phyloP scores from a whole-genome alignment of 2,329 filamentous ascomycete species.

The Ramichloridium luteum region DNA sequence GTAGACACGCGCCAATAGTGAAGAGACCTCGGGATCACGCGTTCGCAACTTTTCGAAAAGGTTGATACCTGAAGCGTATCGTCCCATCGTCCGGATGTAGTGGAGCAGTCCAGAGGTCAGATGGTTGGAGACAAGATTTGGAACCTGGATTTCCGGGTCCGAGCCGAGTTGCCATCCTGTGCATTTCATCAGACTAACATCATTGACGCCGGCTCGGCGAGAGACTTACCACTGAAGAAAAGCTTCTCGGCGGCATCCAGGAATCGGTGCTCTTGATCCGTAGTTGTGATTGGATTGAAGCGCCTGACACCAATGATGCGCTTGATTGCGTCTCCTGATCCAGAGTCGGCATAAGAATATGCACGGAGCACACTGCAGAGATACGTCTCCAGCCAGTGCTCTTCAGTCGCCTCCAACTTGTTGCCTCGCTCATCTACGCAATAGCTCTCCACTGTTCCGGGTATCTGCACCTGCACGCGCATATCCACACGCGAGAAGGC shows the following conservation, averaged over 20 bases:
- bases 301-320: slow-evolving; percentile 94
- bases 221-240: slow-evolving; percentile 76
- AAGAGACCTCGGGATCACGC: slow-evolving; percentile 87
- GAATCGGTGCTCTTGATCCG: slow-evolving; percentile 95
- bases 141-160: slow-evolving; percentile 92
- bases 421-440: slow-evolving; percentile 95
- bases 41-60: slow-evolving; percentile 90
- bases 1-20: slow-evolving; percentile 76
- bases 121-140: slow-evolving; percentile 92
- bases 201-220: too few species aligned
- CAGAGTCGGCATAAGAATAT: slow-evolving; percentile 93
- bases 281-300: slow-evolving; percentile 96
- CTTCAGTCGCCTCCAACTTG: slow-evolving; percentile 83
- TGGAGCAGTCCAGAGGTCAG: slow-evolving; percentile 84
- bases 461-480: slow-evolving; percentile 95
- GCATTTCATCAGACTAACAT: too few species aligned
- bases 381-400: slow-evolving; percentile 94
- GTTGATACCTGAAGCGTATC: slow-evolving; percentile 91
- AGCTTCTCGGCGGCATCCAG: slow-evolving; percentile 85
- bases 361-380: slow-evolving; percentile 87
- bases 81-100: slow-evolving; percentile 90
- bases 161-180: slow-evolving; percentile 89
- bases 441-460: slow-evolving; percentile 91
- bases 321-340: slow-evolving; percentile 84
- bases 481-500: slow-evolving; percentile 95